Evolutionary conservation across 768 basidiomycete genomes (phyloP), one percentile per base, ranked within the genome.

Genomic region (Ramaria rubella): DNA sequence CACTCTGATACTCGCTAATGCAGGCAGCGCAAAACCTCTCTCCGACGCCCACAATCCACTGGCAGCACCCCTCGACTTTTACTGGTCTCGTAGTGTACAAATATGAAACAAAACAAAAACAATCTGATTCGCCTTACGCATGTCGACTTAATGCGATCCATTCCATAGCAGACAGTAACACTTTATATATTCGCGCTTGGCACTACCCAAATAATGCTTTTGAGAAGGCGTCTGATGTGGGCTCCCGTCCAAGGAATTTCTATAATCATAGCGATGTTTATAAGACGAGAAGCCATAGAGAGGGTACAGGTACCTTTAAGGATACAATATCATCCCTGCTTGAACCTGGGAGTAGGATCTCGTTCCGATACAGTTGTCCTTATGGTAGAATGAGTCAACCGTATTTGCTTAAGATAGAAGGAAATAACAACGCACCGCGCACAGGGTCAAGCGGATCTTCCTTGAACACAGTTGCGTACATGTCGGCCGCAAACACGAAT

Each of bases 271-370:
- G 45, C 43, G 59, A 51, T 34, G 31, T 36, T 38, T n/a, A 38
- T 12, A 12, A n/a, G n/a, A n/a, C 14, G n/a, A n/a, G 3, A 14
- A 12, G 36, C 2, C 14, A 38, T 7, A 17, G 23, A 42, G 14
- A 5, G 40, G 3, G n/a, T 4, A 17, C 2, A 9, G 40, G 29
- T 60, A 85, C 88, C 77, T 86, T 77, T 57, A 94, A 77, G n/a
- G 85, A 86, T 45, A 88, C 85, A 57, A 82, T 69, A 62, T 92
- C 91, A 59, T 94, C 90, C 12, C 86, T 79, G 60, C 84, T 87
- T 26, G 87, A 89, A 24, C 91, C 90, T 7, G 80, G 79, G 30
- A 72, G 68, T 17, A 94, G 75, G 59, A 94, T 92, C 68, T 83
- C 83, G 58, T 87, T 77, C 2, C 90, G 80, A 67, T 94, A 94